Evolutionary conservation across 352 stramenopile species (phyloP).

Genomic region (Globisporangium paddicum): DNA sequence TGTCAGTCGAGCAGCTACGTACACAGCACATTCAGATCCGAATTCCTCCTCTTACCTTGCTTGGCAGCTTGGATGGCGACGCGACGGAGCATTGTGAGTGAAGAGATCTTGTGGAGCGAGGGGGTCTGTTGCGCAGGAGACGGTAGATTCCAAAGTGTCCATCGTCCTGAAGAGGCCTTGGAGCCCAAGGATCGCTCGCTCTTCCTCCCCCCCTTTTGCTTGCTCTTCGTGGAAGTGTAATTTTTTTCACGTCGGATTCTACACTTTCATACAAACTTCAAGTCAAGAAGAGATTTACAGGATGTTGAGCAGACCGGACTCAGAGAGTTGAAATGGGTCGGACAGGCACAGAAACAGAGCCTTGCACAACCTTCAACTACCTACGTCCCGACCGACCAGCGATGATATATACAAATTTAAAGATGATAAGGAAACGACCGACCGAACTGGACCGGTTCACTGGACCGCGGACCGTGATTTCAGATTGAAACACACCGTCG

Average conservation of each 20-base stretch:
- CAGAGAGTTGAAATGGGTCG: conserved; percentile 19
- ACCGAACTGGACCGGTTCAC: conserved; percentile 11
- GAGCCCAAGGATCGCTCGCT: no score
- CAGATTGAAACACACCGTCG: conserved; percentile 9
- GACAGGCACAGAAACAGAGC: conserved; percentile 20
- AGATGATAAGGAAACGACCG: conserved; percentile 1
- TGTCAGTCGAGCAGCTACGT: background rate
- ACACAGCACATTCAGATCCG: background rate
- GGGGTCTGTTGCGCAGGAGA: conserved; percentile 15
- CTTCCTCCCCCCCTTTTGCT: background rate
- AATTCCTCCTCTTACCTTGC: conserved; percentile 19
- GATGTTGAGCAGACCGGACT: background rate
- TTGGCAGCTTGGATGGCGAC: conserved; percentile 35
- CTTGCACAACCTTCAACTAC: conserved; percentile 7
- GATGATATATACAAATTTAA: background rate
- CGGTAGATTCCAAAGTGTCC: conserved; percentile 24
- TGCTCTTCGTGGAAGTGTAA: no score
- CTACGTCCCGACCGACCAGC: conserved; percentile 10
- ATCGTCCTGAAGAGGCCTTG: no score
- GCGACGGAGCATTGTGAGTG: conserved; percentile 45
- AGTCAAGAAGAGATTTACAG: background rate
- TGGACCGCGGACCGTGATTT: conserved; percentile 14
- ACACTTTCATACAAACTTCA: conserved; percentile 5
- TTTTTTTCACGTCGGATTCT: background rate
- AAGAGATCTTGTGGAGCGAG: background rate